A percentile compares a stretch with the other conserved stretches of the same genome.
Evolutionary conservation across 1,139 yeast genomes (phyloP).

Genomic region (Yarrowia galli): DNA sequence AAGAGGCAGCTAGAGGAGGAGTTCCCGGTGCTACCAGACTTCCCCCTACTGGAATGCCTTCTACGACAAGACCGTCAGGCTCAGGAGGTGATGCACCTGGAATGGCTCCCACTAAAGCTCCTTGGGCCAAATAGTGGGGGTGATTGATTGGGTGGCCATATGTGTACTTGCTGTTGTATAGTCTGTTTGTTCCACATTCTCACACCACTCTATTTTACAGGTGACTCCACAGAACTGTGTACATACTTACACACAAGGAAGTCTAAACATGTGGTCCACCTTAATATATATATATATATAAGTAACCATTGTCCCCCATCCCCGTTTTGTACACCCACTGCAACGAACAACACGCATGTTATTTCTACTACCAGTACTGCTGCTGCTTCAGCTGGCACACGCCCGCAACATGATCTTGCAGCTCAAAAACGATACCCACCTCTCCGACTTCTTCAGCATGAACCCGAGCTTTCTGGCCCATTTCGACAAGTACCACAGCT

Average conservation of each 20-base stretch:
- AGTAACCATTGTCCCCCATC: not conserved
- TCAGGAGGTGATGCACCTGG: too few relatives aligned
- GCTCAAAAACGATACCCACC: conserved; percentile 9
- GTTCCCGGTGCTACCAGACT: not conserved
- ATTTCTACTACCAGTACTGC: conserved; percentile 12
- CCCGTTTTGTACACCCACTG: not conserved
- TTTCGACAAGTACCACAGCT: conserved; percentile 34
- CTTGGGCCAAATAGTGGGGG: conserved; percentile 15
- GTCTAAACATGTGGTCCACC: not conserved
- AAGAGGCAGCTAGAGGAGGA: not conserved
- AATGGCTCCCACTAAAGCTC: conserved; percentile 17
- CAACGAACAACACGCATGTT: not conserved
- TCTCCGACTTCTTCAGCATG: conserved; percentile 38
- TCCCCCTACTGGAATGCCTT: not conserved
- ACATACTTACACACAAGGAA: not conserved
- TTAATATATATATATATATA: not conserved
- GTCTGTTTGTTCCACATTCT: too few relatives aligned
- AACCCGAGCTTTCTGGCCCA: conserved; percentile 20
- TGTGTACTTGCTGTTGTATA: too few relatives aligned
- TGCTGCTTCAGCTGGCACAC: conserved; percentile 18
- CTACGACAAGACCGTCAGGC: too few relatives aligned
- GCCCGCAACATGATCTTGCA: conserved; percentile 26
- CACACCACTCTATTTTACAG: not conserved
- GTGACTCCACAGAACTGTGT: too few relatives aligned
- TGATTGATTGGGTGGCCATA: too few relatives aligned